Conservation (phyloP, 2,329 filamentous ascomycete species). For the Claviceps quebecensis region DNA sequence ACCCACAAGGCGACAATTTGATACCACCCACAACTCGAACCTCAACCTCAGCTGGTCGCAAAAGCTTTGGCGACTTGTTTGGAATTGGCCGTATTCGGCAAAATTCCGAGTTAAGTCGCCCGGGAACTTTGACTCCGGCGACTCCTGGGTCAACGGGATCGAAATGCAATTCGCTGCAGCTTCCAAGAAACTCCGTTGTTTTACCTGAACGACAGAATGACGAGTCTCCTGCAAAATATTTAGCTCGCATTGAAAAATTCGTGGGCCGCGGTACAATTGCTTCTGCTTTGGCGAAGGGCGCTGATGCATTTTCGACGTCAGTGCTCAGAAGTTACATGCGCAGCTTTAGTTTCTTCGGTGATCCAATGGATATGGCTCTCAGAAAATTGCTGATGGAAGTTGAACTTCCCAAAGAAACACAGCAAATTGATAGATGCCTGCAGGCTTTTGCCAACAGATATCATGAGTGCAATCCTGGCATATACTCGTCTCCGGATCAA, state of each 20-base stretch:
- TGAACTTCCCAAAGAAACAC: conserved; percentile 89
- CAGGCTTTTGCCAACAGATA: conserved; percentile 94
- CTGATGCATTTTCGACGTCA: conserved; percentile 67
- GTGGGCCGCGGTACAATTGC: conserved; percentile 74
- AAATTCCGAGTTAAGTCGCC: conserved; percentile 59
- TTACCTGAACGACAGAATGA: conserved; percentile 72
- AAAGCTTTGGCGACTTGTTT: conserved; percentile 85
- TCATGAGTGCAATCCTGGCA: conserved; percentile 94
- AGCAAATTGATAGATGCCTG: conserved; percentile 90
- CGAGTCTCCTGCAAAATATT: conserved; percentile 80
- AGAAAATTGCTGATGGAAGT: conserved; percentile 94
- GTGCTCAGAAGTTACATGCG: conserved; percentile 92
- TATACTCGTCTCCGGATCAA: conserved; percentile 80
- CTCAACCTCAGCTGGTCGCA: conserved; percentile 79
- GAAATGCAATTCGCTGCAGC: conserved; percentile 70
- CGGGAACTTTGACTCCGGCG: conserved; percentile 53
- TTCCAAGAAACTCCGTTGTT: conserved; percentile 55
- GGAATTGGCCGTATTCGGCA: conserved; percentile 66
- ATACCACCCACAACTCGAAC: conserved; percentile 55
- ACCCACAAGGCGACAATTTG: conserved; percentile 56
- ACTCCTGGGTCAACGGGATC: conserved; percentile 59
- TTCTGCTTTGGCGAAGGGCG: conserved; percentile 71
- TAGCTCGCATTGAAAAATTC: conserved; percentile 68
- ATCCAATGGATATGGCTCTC: conserved; percentile 96
- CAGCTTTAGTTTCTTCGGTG: conserved; percentile 86